These are phyloP conservation scores for Agaricus sinodeliciosus DNA, from an alignment of 768 basidiomycete genomes.

Conservation along the genomic window DNA sequence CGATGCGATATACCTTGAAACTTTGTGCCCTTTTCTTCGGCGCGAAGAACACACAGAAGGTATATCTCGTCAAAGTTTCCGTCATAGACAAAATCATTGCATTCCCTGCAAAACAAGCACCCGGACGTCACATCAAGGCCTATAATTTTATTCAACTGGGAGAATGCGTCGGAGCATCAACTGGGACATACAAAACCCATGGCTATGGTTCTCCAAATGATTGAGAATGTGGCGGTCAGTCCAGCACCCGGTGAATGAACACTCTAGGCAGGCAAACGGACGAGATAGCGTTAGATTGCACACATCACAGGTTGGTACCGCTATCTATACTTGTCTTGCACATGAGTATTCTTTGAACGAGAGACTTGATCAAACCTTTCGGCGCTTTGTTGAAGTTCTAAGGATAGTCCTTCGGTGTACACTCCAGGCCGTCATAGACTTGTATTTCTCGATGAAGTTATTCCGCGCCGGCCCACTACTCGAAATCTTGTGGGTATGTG, in stretches of 20 bases:
- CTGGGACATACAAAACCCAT: conserved; percentile 60
- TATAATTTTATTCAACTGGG: conserved; percentile 20
- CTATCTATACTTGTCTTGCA: conserved; percentile 22
- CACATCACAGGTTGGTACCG: conserved; percentile 56
- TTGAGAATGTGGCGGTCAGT: conserved; percentile 42
- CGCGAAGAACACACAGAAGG: conserved; percentile 35
- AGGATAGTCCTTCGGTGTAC: conserved; percentile 39
- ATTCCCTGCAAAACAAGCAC: conserved; percentile 64
- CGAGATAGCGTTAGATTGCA: conserved; percentile 52
- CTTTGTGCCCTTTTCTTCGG: conserved; percentile 56
- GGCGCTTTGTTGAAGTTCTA: conserved; percentile 47
- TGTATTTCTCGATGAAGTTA: conserved; percentile 38
- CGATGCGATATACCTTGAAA: conserved; percentile 45
- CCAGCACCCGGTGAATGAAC: conserved; percentile 70
- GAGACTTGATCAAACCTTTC: conserved; percentile 43
- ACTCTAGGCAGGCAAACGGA: conserved; percentile 71
- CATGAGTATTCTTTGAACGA: neutral
- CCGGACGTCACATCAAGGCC: conserved; percentile 73
- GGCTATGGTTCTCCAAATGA: conserved; percentile 53
- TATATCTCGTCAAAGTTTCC: conserved; percentile 40
- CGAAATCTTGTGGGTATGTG: neutral
- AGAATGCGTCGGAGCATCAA: conserved; percentile 1
- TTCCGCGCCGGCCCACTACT: neutral
- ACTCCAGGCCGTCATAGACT: conserved; percentile 49
- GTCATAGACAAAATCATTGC: conserved; percentile 72